Percentiles rank a stretch among this genome's conserved stretches.
Conservation (phyloP, 257 asterid genomes). For the Solanum sejunctum region DNA sequence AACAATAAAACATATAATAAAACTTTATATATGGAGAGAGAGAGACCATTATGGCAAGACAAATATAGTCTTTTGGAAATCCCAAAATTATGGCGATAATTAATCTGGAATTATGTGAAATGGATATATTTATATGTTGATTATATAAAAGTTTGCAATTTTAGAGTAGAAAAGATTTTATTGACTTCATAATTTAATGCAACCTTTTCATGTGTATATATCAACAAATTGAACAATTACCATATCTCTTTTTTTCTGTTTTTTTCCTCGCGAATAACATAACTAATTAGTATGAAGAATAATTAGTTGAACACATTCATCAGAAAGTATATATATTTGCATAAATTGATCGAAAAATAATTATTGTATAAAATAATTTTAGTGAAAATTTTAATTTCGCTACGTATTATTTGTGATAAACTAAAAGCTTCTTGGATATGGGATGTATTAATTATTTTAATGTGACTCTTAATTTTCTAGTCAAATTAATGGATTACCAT, state of each 20-base stretch:
- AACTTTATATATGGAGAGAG: too few species aligned
- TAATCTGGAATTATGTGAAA: neutral
- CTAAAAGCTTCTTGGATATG: neutral
- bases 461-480: neutral
- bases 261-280: too few species aligned
- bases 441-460: neutral
- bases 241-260: too few species aligned
- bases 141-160: too few species aligned
- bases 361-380: neutral
- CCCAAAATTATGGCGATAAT: neutral
- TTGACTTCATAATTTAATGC: too few species aligned
- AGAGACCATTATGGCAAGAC: neutral
- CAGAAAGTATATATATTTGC: neutral
- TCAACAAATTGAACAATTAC: too few species aligned
- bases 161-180: too few species aligned
- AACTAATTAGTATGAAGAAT: too few species aligned
- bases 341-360: too few species aligned
- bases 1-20: neutral
- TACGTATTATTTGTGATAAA: neutral
- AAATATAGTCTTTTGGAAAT: neutral
- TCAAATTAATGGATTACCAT: neutral
- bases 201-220: too few species aligned
- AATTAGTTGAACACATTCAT: too few species aligned
- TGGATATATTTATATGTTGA: neutral
- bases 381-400: neutral